Conservation (phyloP, 2,329 filamentous ascomycete genomes). For the Grosmannia huntii region DNA sequence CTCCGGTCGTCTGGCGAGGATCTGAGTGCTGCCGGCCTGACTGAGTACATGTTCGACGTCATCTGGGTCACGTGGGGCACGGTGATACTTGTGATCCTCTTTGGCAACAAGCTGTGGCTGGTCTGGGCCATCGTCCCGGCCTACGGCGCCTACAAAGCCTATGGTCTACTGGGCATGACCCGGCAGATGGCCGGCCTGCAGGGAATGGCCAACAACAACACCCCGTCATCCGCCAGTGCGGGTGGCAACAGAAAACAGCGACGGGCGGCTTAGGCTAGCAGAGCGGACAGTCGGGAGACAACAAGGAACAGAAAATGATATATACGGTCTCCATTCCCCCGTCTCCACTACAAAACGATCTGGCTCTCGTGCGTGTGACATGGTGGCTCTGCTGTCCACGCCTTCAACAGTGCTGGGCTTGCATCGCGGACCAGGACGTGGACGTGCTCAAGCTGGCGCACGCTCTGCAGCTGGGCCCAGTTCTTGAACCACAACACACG, state of each 20-base stretch:
- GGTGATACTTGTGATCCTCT: constrained; percentile 55
- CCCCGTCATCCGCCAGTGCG: constrained; percentile 15
- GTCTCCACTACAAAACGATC: background rate
- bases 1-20: constrained; percentile 75
- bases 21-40: constrained; percentile 73
- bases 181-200: constrained; percentile 39
- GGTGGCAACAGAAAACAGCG: constrained; percentile 40
- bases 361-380: constrained; percentile 13
- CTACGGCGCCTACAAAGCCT: constrained; percentile 42
- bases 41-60: constrained; percentile 96
- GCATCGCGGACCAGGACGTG: constrained; percentile 58
- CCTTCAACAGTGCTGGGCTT: constrained; percentile 34
- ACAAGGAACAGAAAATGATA: background rate
- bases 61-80: constrained; percentile 88
- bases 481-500: constrained; percentile 84
- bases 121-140: constrained; percentile 42
- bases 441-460: constrained; percentile 78
- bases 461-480: constrained; percentile 78
- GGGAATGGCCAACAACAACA: constrained; percentile 25
- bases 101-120: constrained; percentile 65
- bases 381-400: constrained; percentile 38
- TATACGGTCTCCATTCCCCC: background rate
- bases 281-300: background rate
- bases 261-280: constrained; percentile 32
- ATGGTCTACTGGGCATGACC: constrained; percentile 39